Base-by-base conservation (phyloP, 805 yeast species). In the Ogataea zsoltii region DNA sequence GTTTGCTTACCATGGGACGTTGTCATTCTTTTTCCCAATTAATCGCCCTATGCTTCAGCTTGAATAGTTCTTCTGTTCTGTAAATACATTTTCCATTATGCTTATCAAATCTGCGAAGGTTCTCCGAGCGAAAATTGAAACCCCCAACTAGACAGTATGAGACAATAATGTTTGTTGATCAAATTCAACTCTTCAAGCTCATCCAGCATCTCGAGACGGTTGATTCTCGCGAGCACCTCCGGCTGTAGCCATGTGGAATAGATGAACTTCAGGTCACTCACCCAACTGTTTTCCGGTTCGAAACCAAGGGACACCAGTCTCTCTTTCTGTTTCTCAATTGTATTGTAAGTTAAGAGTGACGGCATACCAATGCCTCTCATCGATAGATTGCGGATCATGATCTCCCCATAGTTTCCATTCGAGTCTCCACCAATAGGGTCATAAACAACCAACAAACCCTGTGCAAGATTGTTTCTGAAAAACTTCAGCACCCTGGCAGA, bases 141-240 rank as follows among this genome's bases (percentile, higher is more conserved):
- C 10, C 60, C 62, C 67, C 66, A 65, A 32, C 48, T 47, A 16
- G 58, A 56, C 19, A 60, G 41, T 3, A 60, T 68, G 12, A 79
- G 54, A 45, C 79, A 74, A 53, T 86, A 86, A 61, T 86, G 95
- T 29, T 68, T 66, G 48, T 83, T 74, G 37, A 86, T 68, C 32
- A 86, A 65, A 42, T 70, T 63, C 59, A 86, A 72, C 55, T 86
- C 95, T 62, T 86, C 95, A 4, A 83, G 62, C 61, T 86, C 95
- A 61, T 86, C 95, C 16, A 87, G 69, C 52, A 85, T 66, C 61
- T 87, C 94, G 31, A 86, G 68, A 17, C 65, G 51, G 44, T 72
- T 69, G 1, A 85, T 73, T 25, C 85, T 57, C 7, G 51, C 56
- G 17, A 63, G 55, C 26, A 78, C 85, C 1, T 56, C 59, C 0